phyloP scores from a whole-genome alignment of 441 rosid species.

The Croton laevigatus region DNA sequence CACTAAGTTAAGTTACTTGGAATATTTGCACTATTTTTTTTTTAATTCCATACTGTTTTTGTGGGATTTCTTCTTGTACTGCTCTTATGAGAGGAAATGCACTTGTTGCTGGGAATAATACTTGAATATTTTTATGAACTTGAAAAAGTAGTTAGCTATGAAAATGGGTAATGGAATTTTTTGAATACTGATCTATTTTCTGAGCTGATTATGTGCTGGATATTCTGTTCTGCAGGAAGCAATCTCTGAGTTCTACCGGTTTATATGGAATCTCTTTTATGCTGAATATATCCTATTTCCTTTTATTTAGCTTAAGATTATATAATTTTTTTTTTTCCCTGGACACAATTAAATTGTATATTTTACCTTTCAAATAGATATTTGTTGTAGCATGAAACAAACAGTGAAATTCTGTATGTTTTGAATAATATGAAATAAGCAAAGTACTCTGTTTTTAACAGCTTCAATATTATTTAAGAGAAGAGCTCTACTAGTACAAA shows the following conservation, averaged over 20 bases:
- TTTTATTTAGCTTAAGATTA: slow-evolving; percentile 42
- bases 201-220: slow-evolving; percentile 13
- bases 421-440: slow-evolving; percentile 9
- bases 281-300: slow-evolving; percentile 85
- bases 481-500: not conserved
- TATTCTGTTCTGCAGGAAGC: slow-evolving; percentile 64
- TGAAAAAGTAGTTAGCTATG: no score
- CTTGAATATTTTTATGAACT: no score
- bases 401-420: not conserved
- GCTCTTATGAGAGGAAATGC: no score
- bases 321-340: not conserved
- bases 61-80: no score
- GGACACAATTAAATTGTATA: slow-evolving; percentile 1
- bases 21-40: no score
- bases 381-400: not conserved
- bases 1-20: slow-evolving; percentile 66
- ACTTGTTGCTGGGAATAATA: no score
- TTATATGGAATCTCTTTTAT: slow-evolving; percentile 93
- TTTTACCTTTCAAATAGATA: slow-evolving; percentile 10
- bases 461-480: not conserved
- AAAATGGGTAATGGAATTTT: no score
- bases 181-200: not conserved
- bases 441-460: not conserved
- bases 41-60: no score
- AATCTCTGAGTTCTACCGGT: slow-evolving; percentile 68